Base-by-base conservation (phyloP, 1,284 basidiomycete species). In the Moesziomyces parantarcticus region DNA sequence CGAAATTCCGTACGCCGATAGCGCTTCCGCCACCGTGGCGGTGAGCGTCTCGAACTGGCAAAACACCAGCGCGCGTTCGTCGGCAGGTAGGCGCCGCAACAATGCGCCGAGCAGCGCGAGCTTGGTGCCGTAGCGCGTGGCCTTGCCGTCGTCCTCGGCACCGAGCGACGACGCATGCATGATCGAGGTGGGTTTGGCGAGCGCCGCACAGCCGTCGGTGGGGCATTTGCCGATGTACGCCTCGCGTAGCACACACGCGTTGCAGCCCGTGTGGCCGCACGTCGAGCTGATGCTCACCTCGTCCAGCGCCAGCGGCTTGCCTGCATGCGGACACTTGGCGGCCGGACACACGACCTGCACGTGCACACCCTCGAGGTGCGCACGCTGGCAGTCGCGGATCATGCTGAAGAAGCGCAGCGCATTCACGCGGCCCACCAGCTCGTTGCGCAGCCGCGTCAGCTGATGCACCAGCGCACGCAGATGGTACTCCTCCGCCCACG, bases 11-110 rank as follows among this genome's bases (percentile, higher is more conserved):
- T 93, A 88, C 45, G 88, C 88, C 1, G 84, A 85, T 64, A 97
- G 88, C 0, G 93, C 92, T 64, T 94, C 92, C 7, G 89, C 89
- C 40, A 97, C 92, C 84, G 96, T 97, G 80, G 89, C 89, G 87
- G 92, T 92, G 65, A 97, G 88, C 83, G 97, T 95, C 10, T 90
- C 90, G 87, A 96, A 97, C 80, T 97, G 94, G 14, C 96, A 91
- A 84, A 97, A 97, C 54, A 97, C 89, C 41, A 97, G 88, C 14
- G 95, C 88, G 3, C 93, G 90, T 75, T 97, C 93, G 16, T 90
- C 86, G 73, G 88, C 88, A 1, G 91, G 89, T 23, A 95, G 88
- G 40, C 89, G 88, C 89, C 90, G 90, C 85, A 97, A 91, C 68
- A 97, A 85, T 32, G 91, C 86, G 32, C 96, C 89, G 53, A 95